phyloP scores from a whole-genome alignment of 1,139 yeast genomes.

The Kodamaea anthophila region DNA sequence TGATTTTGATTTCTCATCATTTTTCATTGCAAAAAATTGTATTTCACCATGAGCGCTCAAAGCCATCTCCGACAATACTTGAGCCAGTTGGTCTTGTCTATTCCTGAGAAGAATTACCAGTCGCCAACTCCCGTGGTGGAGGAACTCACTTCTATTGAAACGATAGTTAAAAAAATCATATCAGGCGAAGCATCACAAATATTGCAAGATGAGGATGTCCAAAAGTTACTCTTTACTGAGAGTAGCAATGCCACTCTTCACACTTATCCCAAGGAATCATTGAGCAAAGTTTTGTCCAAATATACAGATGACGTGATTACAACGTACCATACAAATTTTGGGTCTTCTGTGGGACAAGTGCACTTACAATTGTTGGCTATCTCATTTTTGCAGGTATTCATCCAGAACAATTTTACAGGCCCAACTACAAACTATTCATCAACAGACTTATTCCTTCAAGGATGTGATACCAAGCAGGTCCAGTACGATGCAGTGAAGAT shows the following conservation, averaged over 20 bases:
- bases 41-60: slow-evolving; percentile 1
- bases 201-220: slow-evolving; percentile 12
- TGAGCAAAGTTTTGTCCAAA: slow-evolving; percentile 15
- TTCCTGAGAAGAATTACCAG: slow-evolving; percentile 19
- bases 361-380: slow-evolving; percentile 43
- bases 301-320: slow-evolving; percentile 16
- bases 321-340: slow-evolving; percentile 10
- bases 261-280: slow-evolving; percentile 14
- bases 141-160: slow-evolving; percentile 7
- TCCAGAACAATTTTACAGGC: slow-evolving; percentile 81
- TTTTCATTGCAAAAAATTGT: slow-evolving; percentile 3
- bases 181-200: slow-evolving; percentile 24
- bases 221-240: slow-evolving; percentile 6
- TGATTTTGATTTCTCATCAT: slow-evolving; percentile 1
- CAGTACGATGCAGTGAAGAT: slow-evolving; percentile 31
- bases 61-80: slow-evolving; percentile 14
- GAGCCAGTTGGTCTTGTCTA: slow-evolving; percentile 21
- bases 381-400: slow-evolving; percentile 58
- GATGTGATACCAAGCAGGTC: slow-evolving; percentile 21
- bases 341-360: slow-evolving; percentile 11
- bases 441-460: slow-evolving; percentile 27
- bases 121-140: slow-evolving; percentile 8
- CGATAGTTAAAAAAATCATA: slow-evolving; percentile 14
- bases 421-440: slow-evolving; percentile 49
- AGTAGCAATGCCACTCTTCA: slow-evolving; percentile 6